These are phyloP conservation scores for Raffaelea ambrosiae DNA, from an alignment of 2,329 filamentous ascomycete genomes.

Conservation along the genomic window DNA sequence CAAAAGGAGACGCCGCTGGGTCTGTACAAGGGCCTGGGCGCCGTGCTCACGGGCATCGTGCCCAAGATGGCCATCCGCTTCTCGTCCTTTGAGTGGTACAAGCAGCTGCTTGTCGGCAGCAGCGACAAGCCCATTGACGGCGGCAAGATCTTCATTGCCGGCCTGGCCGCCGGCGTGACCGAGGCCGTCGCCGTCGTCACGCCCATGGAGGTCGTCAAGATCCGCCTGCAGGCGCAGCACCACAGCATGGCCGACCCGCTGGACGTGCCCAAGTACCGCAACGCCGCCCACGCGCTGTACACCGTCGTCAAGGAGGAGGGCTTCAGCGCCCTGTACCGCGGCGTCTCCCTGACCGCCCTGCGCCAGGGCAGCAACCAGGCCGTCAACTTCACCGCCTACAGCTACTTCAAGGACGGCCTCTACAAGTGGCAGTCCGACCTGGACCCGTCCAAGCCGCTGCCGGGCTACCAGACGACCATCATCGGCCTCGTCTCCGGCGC, in stretches of 20 bases:
- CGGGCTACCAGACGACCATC: conserved; percentile 80
- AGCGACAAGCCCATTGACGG: conserved; percentile 41
- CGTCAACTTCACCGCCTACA: conserved; percentile 97
- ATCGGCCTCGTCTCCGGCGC: conserved; percentile 89
- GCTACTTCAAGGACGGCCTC: conserved; percentile 77
- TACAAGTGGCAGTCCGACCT: conserved; percentile 65
- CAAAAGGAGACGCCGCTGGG: conserved; percentile 84
- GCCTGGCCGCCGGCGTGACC: conserved; percentile 85
- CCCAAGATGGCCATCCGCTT: conserved; percentile 99
- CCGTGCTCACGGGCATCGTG: conserved; percentile 90
- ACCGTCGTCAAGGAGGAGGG: conserved; percentile 92
- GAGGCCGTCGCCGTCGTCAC: conserved; percentile 95
- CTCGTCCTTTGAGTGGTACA: conserved; percentile 94
- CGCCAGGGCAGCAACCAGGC: conserved; percentile 96
- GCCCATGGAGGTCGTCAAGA: conserved; percentile 99
- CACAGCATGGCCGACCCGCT: conserved; percentile 96
- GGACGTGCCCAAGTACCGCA: conserved; percentile 94
- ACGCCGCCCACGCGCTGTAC: conserved; percentile 74
- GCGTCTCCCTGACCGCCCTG: conserved; percentile 86
- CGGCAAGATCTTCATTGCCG: conserved; percentile 64
- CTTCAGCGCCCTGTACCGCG: conserved; percentile 77
- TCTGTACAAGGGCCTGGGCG: conserved; percentile 96
- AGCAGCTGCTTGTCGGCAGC: conserved; percentile 69
- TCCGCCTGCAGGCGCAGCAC: conserved; percentile 93
- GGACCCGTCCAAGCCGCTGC: conserved; percentile 51